phyloP scores from a whole-genome alignment of 305 asterid genomes.

The Fraxinus nigra region DNA sequence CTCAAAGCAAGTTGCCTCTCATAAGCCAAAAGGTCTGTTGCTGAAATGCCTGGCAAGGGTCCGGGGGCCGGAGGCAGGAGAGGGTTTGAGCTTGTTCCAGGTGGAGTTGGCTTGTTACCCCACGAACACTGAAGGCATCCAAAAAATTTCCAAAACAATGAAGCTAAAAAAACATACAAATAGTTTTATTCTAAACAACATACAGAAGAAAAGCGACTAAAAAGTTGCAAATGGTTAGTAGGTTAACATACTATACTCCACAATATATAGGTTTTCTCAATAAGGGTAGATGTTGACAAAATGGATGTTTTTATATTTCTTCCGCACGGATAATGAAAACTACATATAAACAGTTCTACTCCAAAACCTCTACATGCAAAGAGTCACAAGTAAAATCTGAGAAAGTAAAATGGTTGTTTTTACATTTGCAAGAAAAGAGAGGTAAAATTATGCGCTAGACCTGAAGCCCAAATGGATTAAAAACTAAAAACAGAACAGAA shows the following conservation, averaged over 20 bases:
- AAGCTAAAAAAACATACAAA: background rate
- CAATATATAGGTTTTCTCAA: background rate
- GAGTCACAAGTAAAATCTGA: background rate
- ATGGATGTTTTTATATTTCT: background rate
- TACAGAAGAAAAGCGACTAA: background rate
- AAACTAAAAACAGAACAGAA: no score
- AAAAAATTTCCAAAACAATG: background rate
- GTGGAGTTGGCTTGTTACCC: constrained; percentile 59
- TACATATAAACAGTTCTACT: background rate
- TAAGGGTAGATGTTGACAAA: background rate
- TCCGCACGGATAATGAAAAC: background rate
- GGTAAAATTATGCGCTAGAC: no score
- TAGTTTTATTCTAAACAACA: background rate
- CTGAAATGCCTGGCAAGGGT: constrained; percentile 51
- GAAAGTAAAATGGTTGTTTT: background rate
- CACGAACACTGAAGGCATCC: constrained; percentile 39
- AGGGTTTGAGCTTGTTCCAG: constrained; percentile 78
- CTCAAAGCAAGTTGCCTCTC: constrained; percentile 76
- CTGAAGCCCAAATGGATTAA: no score
- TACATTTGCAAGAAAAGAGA: background rate
- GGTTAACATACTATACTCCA: background rate
- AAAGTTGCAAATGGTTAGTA: background rate
- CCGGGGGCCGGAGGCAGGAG: constrained; percentile 78
- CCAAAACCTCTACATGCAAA: background rate
- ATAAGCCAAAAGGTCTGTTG: constrained; percentile 67